These are phyloP conservation scores for Fusarium sp. DNA, from an alignment of 2,329 filamentous ascomycete species.

Conservation along the genomic window DNA sequence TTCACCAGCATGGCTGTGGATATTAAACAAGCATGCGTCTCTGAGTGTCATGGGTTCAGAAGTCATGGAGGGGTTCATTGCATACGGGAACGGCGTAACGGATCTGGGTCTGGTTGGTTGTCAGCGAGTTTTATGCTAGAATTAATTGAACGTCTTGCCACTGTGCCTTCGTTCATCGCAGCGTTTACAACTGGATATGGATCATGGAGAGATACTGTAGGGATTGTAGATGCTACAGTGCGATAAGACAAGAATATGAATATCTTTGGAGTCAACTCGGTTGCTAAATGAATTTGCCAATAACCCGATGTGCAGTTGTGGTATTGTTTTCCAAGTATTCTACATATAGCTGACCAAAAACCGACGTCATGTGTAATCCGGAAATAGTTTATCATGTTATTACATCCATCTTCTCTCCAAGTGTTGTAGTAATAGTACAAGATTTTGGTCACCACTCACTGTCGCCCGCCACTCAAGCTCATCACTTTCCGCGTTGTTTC, in stretches of 20 bases:
- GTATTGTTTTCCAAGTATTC: not conserved
- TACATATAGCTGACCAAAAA: not conserved
- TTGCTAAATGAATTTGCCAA: not conserved
- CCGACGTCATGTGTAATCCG: too few species aligned
- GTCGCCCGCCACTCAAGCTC: not conserved
- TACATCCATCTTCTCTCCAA: not conserved
- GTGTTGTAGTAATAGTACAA: not conserved
- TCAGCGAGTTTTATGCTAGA: constrained; percentile 35
- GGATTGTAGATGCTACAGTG: not conserved
- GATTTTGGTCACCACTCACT: not conserved
- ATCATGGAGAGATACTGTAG: not conserved
- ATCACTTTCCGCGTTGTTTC: constrained; percentile 11
- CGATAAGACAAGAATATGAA: constrained; percentile 1
- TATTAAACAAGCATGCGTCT: constrained; percentile 49
- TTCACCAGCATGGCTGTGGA: constrained; percentile 72
- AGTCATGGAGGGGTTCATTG: constrained; percentile 10
- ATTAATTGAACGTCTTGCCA: constrained; percentile 19
- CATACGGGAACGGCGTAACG: constrained; percentile 39
- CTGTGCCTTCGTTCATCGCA: constrained; percentile 30
- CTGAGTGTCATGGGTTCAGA: constrained; percentile 2
- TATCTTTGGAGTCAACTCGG: not conserved
- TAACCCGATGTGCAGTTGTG: not conserved
- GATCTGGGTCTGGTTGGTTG: constrained; percentile 10
- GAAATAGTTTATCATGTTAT: too few species aligned
- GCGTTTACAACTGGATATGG: constrained; percentile 14